These are phyloP conservation scores for Stylonectria norvegica DNA, from an alignment of 2,329 filamentous ascomycete genomes.

Conservation along the genomic window DNA sequence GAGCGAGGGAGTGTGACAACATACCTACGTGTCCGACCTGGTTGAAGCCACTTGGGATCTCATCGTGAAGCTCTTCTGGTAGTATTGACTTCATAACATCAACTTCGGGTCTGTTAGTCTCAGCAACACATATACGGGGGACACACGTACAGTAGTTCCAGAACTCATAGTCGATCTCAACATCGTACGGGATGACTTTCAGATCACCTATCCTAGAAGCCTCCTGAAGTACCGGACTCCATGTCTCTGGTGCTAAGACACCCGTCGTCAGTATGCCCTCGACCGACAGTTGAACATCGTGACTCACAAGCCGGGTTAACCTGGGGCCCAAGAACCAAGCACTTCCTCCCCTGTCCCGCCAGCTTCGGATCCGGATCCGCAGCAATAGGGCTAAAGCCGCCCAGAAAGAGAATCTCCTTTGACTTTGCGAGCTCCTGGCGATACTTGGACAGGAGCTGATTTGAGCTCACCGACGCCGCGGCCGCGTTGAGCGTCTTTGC, in stretches of 20 bases:
- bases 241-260: slow-evolving; percentile 57
- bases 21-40: slow-evolving; percentile 81
- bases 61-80: slow-evolving; percentile 73
- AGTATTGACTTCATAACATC: slow-evolving; percentile 82
- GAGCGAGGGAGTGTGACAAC: slow-evolving; percentile 23
- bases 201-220: slow-evolving; percentile 67
- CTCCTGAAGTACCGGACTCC: slow-evolving; percentile 67
- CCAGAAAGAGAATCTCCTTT: slow-evolving; percentile 62
- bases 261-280: not conserved
- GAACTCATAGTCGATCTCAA: slow-evolving; percentile 77
- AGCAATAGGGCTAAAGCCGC: slow-evolving; percentile 61
- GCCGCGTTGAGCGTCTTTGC: slow-evolving; percentile 70
- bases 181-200: slow-evolving; percentile 68
- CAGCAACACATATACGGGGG: not conserved
- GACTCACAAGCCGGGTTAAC: slow-evolving; percentile 51
- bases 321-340: slow-evolving; percentile 55
- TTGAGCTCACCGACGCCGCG: slow-evolving; percentile 74
- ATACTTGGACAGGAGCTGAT: slow-evolving; percentile 69
- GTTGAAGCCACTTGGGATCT: slow-evolving; percentile 83
- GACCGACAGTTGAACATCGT: not conserved
- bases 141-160: slow-evolving; percentile 72
- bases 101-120: slow-evolving; percentile 41
- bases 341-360: slow-evolving; percentile 56
- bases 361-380: slow-evolving; percentile 57
- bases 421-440: slow-evolving; percentile 63